A percentile compares a stretch with the other conserved stretches of the same genome.
These are phyloP conservation scores for Coemansia interrupta DNA, from an alignment of 192 early-diverging fungal genomes.

Conservation along the genomic window DNA sequence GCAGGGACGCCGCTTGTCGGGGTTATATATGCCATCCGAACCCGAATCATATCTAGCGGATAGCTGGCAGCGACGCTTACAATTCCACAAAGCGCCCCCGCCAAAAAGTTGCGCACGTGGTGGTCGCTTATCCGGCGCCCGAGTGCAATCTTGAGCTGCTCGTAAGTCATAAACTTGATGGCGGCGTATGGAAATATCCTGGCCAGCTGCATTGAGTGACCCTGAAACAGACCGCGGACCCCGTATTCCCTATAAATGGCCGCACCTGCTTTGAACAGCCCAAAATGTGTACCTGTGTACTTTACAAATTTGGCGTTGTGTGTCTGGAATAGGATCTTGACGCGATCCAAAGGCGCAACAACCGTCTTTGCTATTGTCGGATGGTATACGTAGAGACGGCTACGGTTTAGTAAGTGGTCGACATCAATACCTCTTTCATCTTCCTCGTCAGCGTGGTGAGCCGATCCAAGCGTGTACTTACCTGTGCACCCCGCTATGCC, in stretches of 20 bases:
- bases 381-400: neutral
- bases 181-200: conserved; percentile 96
- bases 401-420: neutral
- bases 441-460: neutral
- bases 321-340: conserved; percentile 84
- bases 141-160: conserved; percentile 65
- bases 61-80: conserved; percentile 88
- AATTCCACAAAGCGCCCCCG: conserved; percentile 79
- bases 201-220: conserved; percentile 88
- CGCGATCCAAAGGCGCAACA: conserved; percentile 78
- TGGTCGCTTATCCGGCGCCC: conserved; percentile 56
- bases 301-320: conserved; percentile 67
- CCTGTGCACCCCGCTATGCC: conserved; percentile 53
- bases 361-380: conserved; percentile 62
- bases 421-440: neutral
- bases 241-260: conserved; percentile 75
- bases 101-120: conserved; percentile 68
- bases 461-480: conserved; percentile 1
- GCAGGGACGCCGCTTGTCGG: conserved; percentile 27
- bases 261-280: conserved; percentile 74
- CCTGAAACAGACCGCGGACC: conserved; percentile 81
- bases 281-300: conserved; percentile 56
- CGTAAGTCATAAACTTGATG: conserved; percentile 95
- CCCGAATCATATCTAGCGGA: conserved; percentile 90
- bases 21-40: conserved; percentile 79